These are phyloP conservation scores for Hapsidospora chrysogenum DNA, from an alignment of 495 filamentous ascomycete species.

Conservation along the genomic window DNA sequence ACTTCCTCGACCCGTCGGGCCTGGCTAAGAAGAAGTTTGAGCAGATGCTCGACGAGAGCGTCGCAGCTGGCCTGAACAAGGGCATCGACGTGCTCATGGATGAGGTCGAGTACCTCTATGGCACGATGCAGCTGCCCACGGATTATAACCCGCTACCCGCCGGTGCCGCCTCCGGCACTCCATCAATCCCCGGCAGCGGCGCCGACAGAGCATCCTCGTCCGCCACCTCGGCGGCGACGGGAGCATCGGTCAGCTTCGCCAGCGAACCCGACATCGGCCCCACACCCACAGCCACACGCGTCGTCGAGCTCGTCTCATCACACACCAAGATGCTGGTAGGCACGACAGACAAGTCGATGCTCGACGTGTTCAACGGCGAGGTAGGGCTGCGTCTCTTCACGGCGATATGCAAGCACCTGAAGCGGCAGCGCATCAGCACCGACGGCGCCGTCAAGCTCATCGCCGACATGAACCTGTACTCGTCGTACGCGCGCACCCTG, in stretches of 20 bases:
- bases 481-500: slow-evolving; percentile 64
- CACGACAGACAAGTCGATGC: slow-evolving; percentile 89
- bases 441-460: slow-evolving; percentile 87
- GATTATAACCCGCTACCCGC: slow-evolving; percentile 65
- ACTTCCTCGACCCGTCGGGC: slow-evolving; percentile 81
- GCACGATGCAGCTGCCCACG: slow-evolving; percentile 68
- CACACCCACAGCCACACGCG: slow-evolving; percentile 54
- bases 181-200: slow-evolving; percentile 12
- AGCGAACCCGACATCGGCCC: slow-evolving; percentile 51
- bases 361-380: slow-evolving; percentile 98
- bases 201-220: no score
- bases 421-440: slow-evolving; percentile 80
- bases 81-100: slow-evolving; percentile 98
- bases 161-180: slow-evolving; percentile 20
- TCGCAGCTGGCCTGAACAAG: slow-evolving; percentile 89
- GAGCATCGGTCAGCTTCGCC: slow-evolving; percentile 1
- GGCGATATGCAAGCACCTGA: slow-evolving; percentile 88
- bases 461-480: slow-evolving; percentile 90
- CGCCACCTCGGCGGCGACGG: slow-evolving; percentile 4
- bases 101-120: slow-evolving; percentile 89
- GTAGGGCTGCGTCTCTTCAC: slow-evolving; percentile 84
- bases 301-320: slow-evolving; percentile 70
- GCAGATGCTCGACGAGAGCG: slow-evolving; percentile 95
- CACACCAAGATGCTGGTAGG: slow-evolving; percentile 87
- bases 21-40: slow-evolving; percentile 97